Evolutionary conservation across 352 stramenopile species (phyloP), one percentile per base, ranked within the genome.

Genomic region (Phytophthora sansomeana): DNA sequence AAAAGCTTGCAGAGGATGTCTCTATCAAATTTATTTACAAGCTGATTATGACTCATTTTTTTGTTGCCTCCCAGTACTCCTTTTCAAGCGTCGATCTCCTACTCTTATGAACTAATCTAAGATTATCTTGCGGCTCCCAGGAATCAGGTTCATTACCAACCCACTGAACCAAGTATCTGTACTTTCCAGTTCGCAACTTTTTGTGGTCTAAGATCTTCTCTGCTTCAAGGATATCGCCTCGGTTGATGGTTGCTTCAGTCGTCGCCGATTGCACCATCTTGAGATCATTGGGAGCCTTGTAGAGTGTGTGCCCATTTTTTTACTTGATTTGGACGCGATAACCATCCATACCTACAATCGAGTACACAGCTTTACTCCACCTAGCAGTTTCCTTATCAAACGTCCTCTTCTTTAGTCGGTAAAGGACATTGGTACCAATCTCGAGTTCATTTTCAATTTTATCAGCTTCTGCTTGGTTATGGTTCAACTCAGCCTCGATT

Each of bases 301-400:
- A 70, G 0, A 68, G 36, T 2, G 50, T 57, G 32, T 77, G 69
- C 26, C 53, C 54, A 47, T 77, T 73, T 33, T 67, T 73, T 13
- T 53, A 77, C 13, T 44, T 19, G 39, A 77, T 64, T 26, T 63
- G 5, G 3, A 63, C 17, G 8, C 35, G 35, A 11, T 63, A 66
- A 9, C 67, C 61, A 58, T 75, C 61, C 0, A 75, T 36, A 24
- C 46, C 67, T 32, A 63, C 52, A 17, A 64, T 42, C 41, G 30
- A 5, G 36, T 66, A 66, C 0, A 58, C 42, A 29, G 42, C 29
- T 36, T 57, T 67, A 14, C 29, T 53, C 50, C 46, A 75, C 52
- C 35, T 51, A 5, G 17, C 61, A 30, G 21, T 38, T 63, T 75
- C 61, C 16, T 75, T 68, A 42, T 29, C 51, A 41, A 75, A 75